Evolutionary conservation across 495 filamentous ascomycete genomes (phyloP).

Genomic region (Schizothecium vesticola): DNA sequence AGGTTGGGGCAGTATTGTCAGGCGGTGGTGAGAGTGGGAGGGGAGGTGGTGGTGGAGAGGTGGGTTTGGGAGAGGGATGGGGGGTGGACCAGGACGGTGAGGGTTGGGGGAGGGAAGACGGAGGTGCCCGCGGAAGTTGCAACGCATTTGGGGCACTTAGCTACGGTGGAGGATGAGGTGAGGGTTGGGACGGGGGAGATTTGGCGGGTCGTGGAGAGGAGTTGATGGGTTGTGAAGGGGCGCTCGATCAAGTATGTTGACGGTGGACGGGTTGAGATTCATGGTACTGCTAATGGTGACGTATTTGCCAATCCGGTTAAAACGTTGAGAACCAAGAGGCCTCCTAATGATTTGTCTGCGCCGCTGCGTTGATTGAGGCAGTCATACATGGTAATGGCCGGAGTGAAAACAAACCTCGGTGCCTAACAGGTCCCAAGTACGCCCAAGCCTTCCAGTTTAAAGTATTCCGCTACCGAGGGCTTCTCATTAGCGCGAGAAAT

Average conservation of each 20-base stretch:
- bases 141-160: constrained; percentile 10
- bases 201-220: constrained; percentile 22
- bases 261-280: neutral
- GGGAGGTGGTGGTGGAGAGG: constrained; percentile 37
- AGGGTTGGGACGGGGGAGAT: constrained; percentile 8
- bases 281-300: neutral
- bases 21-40: constrained; percentile 37
- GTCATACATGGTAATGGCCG: neutral
- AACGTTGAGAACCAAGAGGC: neutral
- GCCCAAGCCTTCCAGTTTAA: neutral
- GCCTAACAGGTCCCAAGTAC: neutral
- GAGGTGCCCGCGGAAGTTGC: constrained; percentile 15
- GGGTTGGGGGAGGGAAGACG: constrained; percentile 9
- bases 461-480: neutral
- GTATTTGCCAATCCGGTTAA: neutral
- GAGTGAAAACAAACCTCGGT: neutral
- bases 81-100: constrained; percentile 16
- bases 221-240: constrained; percentile 6
- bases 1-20: constrained; percentile 45
- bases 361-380: neutral
- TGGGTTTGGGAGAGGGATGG: constrained; percentile 32
- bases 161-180: constrained; percentile 10
- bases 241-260: neutral
- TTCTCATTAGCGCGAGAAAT: neutral
- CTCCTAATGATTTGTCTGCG: neutral